Percentiles rank a stretch among this genome's conserved stretches.
These are phyloP conservation scores for Erodium texanum DNA, from an alignment of 441 rosid species.

Conservation along the genomic window DNA sequence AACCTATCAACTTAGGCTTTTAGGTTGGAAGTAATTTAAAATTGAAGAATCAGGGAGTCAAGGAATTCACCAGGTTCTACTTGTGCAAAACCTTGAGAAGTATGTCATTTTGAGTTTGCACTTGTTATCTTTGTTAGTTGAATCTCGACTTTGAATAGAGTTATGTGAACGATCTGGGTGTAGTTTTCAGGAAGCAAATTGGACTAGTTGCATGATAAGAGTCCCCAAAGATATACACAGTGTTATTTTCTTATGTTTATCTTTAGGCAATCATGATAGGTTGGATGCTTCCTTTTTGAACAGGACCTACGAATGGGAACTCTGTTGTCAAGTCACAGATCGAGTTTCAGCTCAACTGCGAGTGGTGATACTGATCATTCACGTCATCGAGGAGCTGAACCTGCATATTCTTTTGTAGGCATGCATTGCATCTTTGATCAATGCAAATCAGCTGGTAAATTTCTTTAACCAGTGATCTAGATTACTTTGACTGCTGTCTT, in stretches of 20 bases:
- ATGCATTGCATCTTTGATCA: constrained; percentile 96
- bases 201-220: neutral
- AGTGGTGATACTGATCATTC: constrained; percentile 58
- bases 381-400: constrained; percentile 50
- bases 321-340: constrained; percentile 54
- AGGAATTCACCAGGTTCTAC: neutral
- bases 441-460: constrained; percentile 84
- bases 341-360: constrained; percentile 68
- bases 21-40: neutral
- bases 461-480: constrained; percentile 5
- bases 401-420: constrained; percentile 89
- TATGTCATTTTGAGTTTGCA: neutral
- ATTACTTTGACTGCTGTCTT: neutral
- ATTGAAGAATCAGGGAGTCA: neutral
- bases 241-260: neutral
- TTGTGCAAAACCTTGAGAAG: neutral
- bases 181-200: neutral
- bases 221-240: neutral
- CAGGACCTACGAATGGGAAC: constrained; percentile 64
- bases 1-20: neutral
- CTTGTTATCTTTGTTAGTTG: neutral
- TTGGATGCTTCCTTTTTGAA: constrained; percentile 14
- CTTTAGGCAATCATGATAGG: constrained; percentile 12
- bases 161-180: neutral
- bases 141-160: neutral